A percentile compares a stretch with the other conserved stretches of the same genome.
These are phyloP conservation scores for Hymenoscyphus scutula DNA, from an alignment of 2,329 filamentous ascomycete genomes.

Conservation along the genomic window DNA sequence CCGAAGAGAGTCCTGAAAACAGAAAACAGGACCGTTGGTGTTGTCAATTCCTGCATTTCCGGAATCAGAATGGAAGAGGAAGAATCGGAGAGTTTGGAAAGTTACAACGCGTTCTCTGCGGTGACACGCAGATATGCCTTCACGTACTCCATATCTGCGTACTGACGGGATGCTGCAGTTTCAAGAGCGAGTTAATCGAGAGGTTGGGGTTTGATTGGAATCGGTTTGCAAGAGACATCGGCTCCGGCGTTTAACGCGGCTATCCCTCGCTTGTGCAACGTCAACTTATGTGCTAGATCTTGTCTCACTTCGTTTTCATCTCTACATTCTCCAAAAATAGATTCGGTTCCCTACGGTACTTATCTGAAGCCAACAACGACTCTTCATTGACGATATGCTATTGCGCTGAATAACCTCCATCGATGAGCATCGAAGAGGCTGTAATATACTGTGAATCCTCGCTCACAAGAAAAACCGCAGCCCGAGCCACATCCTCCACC, in stretches of 20 bases:
- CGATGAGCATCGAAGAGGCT: slow-evolving; percentile 7
- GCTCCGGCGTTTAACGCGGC: neutral
- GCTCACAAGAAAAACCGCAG: slow-evolving; percentile 17
- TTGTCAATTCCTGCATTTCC: neutral
- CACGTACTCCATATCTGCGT: neutral
- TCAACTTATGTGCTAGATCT: neutral
- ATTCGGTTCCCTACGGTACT: too few relatives aligned
- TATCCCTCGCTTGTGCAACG: neutral
- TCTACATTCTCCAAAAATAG: neutral
- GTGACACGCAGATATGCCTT: neutral
- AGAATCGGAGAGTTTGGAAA: neutral
- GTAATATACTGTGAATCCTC: slow-evolving; percentile 19
- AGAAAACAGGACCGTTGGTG: neutral
- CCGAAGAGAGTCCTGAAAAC: slow-evolving; percentile 1
- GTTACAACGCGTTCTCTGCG: neutral
- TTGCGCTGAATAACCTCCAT: slow-evolving; percentile 17
- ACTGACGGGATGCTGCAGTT: neutral
- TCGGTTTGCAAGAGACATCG: neutral
- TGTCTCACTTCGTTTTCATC: neutral
- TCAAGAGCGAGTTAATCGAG: neutral
- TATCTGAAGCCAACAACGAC: neutral
- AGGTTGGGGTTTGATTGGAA: neutral
- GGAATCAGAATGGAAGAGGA: neutral
- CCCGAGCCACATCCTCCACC: slow-evolving; percentile 16
- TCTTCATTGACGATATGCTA: neutral